phyloP scores from a whole-genome alignment of 2,329 filamentous ascomycete genomes.

The Fusarium sp. region DNA sequence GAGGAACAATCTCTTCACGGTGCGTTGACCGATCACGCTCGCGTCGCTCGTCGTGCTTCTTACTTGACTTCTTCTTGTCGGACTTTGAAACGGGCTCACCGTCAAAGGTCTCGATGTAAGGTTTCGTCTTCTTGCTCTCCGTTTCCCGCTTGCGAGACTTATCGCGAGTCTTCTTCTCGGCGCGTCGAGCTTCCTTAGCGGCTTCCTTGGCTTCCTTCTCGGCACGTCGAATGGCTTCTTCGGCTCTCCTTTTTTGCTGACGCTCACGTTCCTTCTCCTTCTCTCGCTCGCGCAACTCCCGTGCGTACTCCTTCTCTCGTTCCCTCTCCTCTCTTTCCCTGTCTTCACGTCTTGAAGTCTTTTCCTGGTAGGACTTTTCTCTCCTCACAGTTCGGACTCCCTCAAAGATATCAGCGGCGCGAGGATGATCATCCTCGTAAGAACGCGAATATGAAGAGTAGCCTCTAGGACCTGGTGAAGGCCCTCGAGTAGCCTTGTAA shows the following conservation, averaged over 20 bases:
- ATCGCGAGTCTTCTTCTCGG: conserved; percentile 52
- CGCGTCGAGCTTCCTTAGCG: conserved; percentile 49
- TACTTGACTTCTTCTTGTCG: conserved; percentile 55
- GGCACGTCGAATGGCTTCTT: conserved; percentile 38
- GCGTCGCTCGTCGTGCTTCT: conserved; percentile 53
- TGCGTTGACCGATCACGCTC: conserved; percentile 52
- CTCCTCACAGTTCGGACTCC: conserved; percentile 57
- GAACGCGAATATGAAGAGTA: conserved; percentile 54
- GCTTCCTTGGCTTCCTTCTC: conserved; percentile 47
- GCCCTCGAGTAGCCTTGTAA: conserved; percentile 50
- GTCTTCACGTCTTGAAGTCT: conserved; percentile 57
- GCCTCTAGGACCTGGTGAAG: conserved; percentile 48
- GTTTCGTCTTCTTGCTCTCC: conserved; percentile 53
- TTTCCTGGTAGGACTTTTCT: conserved; percentile 60
- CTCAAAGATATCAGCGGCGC: conserved; percentile 57
- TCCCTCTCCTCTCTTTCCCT: conserved; percentile 51
- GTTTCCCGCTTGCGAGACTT: conserved; percentile 53
- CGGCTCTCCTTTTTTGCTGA: conserved; percentile 16
- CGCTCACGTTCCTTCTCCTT: conserved; percentile 44
- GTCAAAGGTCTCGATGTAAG: conserved; percentile 52
- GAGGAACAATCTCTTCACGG: conserved; percentile 46
- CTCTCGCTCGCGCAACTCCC: conserved; percentile 36
- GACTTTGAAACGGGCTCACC: conserved; percentile 42
- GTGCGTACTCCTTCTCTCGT: conserved; percentile 40
- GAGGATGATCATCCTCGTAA: conserved; percentile 59